A percentile compares a stretch with the other conserved stretches of the same genome.
These are phyloP conservation scores for Albugo candida DNA, from an alignment of 352 stramenopile genomes.

Conservation along the genomic window DNA sequence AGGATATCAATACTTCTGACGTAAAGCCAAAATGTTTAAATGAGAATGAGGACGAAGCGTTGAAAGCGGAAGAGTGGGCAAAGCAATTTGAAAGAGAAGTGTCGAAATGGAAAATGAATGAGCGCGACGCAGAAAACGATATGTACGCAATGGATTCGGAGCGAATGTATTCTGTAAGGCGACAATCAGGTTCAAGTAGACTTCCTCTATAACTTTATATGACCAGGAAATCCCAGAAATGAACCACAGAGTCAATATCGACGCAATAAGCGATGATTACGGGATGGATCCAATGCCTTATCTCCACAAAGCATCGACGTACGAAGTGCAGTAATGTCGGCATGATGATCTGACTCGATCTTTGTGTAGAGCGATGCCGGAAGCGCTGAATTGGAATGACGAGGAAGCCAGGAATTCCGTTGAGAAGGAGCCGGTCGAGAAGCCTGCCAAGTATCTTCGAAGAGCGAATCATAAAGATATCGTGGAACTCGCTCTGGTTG, in stretches of 20 bases:
- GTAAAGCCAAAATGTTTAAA: too few relatives aligned
- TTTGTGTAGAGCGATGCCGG: not conserved
- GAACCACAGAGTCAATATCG: not conserved
- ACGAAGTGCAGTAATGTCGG: not conserved
- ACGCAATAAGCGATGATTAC: not conserved
- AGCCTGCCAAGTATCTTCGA: conserved; percentile 68
- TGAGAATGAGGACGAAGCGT: not conserved
- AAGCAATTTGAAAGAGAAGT: not conserved
- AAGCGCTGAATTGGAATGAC: not conserved
- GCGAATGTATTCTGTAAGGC: not conserved
- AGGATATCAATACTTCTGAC: too few relatives aligned
- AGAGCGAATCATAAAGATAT: conserved; percentile 48
- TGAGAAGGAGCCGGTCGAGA: conserved; percentile 11
- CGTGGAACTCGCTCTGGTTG: conserved; percentile 48
- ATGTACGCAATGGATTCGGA: not conserved
- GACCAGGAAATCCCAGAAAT: not conserved
- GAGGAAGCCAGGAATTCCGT: not conserved
- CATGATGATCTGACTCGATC: not conserved
- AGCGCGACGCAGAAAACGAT: not conserved
- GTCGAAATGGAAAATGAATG: not conserved
- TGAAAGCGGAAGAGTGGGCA: not conserved
- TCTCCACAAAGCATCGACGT: not conserved
- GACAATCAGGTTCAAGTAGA: not conserved
- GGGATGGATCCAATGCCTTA: not conserved
- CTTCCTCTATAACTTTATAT: not conserved